Base-by-base conservation (phyloP, 139 green algal species). In the Eudorina sp. region DNA sequence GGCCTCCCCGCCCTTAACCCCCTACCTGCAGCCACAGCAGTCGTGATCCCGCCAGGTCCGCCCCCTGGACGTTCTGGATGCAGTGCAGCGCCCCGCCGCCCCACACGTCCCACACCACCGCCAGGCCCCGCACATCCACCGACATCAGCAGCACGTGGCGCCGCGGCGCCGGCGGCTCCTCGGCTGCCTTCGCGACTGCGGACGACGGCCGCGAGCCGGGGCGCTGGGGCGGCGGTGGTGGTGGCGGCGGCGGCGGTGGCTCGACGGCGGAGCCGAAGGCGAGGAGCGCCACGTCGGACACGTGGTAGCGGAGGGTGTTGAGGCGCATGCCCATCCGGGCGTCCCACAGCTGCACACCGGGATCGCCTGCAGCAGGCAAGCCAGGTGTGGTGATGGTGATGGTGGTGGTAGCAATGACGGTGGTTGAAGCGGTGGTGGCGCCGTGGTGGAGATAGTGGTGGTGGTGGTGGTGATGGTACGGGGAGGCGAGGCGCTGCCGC, bases 1-100 rank as follows among this genome's bases (percentile, higher is more conserved):
- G n/a, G n/a, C n/a, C n/a, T n/a, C n/a, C n/a, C n/a, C n/a, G n/a
- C n/a, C n/a, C n/a, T n/a, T n/a, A 58, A 68, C 64, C 36, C 46
- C 46, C 11, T 45, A 84, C 76, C 76, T 84, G 55, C 38, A 85
- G 77, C 77, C 77, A 85, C 55, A 85, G 53, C 53, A 85, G 77
- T 23, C 27, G 29, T 11, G 53, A 73, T 6, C 77, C 77, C 0
- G 34, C 55, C 77, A 85, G 36, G 53, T 55, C 77, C 38, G 77
- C 77, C 5, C 53, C 77, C 21, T 73, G 53, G 36, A 53, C 77
- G 5, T 58, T n/a, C 36, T 73, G 9, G 2, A 73, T 16, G 38
- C 29, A 48, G 34, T 55, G 77, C 27, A 85, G 53, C 38, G 73
- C 38, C 23, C 53, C 77, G 38, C 53, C 77, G 77, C 77, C 77